Base-by-base conservation (phyloP, 352 stramenopile genomes). In the Phytopythium litorale region DNA sequence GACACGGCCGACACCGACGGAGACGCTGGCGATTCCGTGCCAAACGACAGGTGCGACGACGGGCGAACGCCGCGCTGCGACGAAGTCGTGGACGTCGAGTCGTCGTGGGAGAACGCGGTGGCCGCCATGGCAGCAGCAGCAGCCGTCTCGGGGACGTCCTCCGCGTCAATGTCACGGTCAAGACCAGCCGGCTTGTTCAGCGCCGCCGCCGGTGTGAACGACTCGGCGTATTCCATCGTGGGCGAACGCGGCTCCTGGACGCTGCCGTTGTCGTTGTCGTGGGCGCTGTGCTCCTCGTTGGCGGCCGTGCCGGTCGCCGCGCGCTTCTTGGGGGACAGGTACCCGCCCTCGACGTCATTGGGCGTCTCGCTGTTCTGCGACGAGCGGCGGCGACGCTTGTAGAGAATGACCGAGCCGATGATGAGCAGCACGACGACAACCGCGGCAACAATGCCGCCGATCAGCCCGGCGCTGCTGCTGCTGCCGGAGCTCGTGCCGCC, bases 361-460 rank as follows among this genome's bases (percentile, higher is more conserved):
- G 71, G 66, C 25, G 71, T 73, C n/a, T 78, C 53, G 12, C 69
- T 28, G 42, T 78, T 51, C 55, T 73, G 64, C 15, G 65, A 65
- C 59, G 71, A 60, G 68, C 61, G 51, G 60, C 79, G 84, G 42
- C 82, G 82, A 59, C 86, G 86, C 25, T 79, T 76, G 16, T 92
- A 57, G 7, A 88, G 72, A 42, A 94, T 79, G 58, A 93, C 68
- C 1, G 81, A 89, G 2, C 70, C 82, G 19, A 89, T 66, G 56
- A 93, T 75, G n/a, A 93, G 61, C 13, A 92, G 40, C 43, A 94
- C 57, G 32, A 66, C 84, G 23, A 33, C 80, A 30, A 81, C 46
- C 19, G 58, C 70, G 35, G 80, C 78, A 9, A 72, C 30, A 18
- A 85, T 40, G 1, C 66, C 78, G 21, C 77, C 66, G 28, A 90